phyloP scores from a whole-genome alignment of 306 rosid genomes.

The Prunus kanzakura region DNA sequence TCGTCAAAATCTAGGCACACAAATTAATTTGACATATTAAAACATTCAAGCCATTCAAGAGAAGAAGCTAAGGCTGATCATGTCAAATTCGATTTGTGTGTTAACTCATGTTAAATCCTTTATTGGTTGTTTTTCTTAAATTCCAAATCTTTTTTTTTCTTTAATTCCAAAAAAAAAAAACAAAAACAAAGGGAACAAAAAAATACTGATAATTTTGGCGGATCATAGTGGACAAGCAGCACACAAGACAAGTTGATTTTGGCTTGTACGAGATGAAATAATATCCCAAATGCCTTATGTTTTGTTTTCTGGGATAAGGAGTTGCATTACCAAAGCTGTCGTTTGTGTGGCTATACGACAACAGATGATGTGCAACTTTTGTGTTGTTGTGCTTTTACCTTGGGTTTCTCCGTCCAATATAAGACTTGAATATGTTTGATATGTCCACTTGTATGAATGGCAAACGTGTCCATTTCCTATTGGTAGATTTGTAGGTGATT shows the following conservation, averaged over 20 bases:
- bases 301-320: constrained; percentile 20
- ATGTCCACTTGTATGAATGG: background rate
- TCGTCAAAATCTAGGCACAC: background rate
- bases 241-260: constrained; percentile 28
- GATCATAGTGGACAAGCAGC: constrained; percentile 5
- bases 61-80: background rate
- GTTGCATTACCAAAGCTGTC: background rate
- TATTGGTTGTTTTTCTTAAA: background rate
- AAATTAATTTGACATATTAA: background rate
- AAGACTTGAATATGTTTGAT: background rate
- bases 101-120: background rate
- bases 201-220: background rate
- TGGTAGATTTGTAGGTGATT: background rate
- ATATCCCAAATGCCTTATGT: background rate
- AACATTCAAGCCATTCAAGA: background rate
- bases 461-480: background rate
- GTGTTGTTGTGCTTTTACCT: constrained; percentile 18
- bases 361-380: constrained; percentile 8
- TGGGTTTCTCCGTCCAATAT: constrained; percentile 29
- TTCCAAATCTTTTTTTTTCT: too few species aligned
- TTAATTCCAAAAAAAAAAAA: background rate
- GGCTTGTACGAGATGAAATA: constrained; percentile 8
- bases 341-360: background rate
- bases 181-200: background rate
- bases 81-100: background rate